Evolutionary conservation across 2,329 filamentous ascomycete genomes (phyloP).

Genomic region (Pestalotiopsis sp.): DNA sequence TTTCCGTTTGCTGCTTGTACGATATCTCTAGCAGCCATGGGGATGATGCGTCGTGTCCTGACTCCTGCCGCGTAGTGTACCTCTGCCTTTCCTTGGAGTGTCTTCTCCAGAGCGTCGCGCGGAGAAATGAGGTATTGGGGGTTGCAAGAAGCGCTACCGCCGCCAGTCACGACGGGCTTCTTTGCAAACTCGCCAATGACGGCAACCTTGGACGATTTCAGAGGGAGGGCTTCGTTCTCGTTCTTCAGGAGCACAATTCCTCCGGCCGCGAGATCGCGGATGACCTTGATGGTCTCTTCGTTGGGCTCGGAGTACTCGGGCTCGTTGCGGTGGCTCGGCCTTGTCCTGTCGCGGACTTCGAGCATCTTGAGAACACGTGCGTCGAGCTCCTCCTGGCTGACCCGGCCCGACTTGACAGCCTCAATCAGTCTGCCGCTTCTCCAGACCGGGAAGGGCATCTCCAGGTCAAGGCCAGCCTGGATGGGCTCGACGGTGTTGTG

Average conservation of each 20-base stretch:
- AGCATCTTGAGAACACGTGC: conserved; percentile 18
- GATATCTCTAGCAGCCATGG: conserved; percentile 11
- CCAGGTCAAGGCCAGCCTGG: conserved; percentile 34
- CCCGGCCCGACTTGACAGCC: conserved; percentile 18
- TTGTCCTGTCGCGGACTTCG: conserved; percentile 8
- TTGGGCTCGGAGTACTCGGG: conserved; percentile 17
- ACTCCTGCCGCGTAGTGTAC: neutral
- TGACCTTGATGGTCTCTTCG: conserved; percentile 22
- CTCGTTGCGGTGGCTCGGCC: conserved; percentile 7
- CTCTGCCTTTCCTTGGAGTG: neutral
- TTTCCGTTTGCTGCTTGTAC: conserved; percentile 16
- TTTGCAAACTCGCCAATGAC: conserved; percentile 6
- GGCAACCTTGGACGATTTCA: conserved; percentile 51
- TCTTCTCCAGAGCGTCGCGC: neutral
- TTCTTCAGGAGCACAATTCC: conserved; percentile 82
- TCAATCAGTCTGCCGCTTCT: conserved; percentile 20
- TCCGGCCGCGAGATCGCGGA: conserved; percentile 56
- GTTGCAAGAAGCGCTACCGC: conserved; percentile 8
- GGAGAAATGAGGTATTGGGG: conserved; percentile 4
- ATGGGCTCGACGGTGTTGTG: conserved; percentile 32
- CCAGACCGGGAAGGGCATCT: conserved; percentile 34
- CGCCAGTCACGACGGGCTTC: conserved; percentile 4
- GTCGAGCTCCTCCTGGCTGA: conserved; percentile 18
- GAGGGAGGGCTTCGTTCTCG: conserved; percentile 60
- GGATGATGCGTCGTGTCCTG: conserved; percentile 15